These are phyloP conservation scores for Saturnispora silvae DNA, from an alignment of 805 yeast species.

Conservation along the genomic window DNA sequence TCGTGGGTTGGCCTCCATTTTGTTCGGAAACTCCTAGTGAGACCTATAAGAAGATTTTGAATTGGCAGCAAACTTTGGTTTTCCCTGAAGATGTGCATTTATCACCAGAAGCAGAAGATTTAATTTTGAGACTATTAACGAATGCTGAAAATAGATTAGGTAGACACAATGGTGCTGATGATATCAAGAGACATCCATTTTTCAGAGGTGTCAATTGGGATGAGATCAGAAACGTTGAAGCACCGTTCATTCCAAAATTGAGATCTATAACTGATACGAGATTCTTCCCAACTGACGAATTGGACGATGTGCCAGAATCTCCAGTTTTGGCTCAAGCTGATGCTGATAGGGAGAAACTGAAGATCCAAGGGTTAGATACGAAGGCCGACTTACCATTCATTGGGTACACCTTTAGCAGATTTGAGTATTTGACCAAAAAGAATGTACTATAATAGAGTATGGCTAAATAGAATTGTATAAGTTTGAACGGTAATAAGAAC, in stretches of 20 bases:
- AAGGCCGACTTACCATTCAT: slow-evolving; percentile 93
- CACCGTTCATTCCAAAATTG: slow-evolving; percentile 88
- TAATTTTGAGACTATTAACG: slow-evolving; percentile 67
- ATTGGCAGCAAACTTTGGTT: slow-evolving; percentile 80
- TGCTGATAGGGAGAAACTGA: slow-evolving; percentile 47
- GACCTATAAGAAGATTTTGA: slow-evolving; percentile 81
- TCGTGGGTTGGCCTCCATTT: slow-evolving; percentile 96
- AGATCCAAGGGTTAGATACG: slow-evolving; percentile 36
- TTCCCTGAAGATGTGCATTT: slow-evolving; percentile 90
- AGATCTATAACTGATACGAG: slow-evolving; percentile 91
- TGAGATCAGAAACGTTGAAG: slow-evolving; percentile 74
- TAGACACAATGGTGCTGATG: slow-evolving; percentile 83
- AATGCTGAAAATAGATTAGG: slow-evolving; percentile 76
- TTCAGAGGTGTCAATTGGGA: slow-evolving; percentile 96
- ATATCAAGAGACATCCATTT: slow-evolving; percentile 82
- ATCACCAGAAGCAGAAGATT: slow-evolving; percentile 80
- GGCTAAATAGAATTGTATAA: background rate
- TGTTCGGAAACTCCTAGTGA: slow-evolving; percentile 93
- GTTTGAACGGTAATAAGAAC: no score
- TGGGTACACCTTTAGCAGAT: slow-evolving; percentile 92
- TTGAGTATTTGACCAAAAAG: slow-evolving; percentile 80
- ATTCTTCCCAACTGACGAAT: slow-evolving; percentile 95
- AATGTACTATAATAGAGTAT: slow-evolving; percentile 32
- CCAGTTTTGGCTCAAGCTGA: slow-evolving; percentile 65
- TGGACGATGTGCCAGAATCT: slow-evolving; percentile 88